Evolutionary conservation across 495 filamentous ascomycete genomes (phyloP), one percentile per base, ranked within the genome.

Genomic region (Xylaria grammica): DNA sequence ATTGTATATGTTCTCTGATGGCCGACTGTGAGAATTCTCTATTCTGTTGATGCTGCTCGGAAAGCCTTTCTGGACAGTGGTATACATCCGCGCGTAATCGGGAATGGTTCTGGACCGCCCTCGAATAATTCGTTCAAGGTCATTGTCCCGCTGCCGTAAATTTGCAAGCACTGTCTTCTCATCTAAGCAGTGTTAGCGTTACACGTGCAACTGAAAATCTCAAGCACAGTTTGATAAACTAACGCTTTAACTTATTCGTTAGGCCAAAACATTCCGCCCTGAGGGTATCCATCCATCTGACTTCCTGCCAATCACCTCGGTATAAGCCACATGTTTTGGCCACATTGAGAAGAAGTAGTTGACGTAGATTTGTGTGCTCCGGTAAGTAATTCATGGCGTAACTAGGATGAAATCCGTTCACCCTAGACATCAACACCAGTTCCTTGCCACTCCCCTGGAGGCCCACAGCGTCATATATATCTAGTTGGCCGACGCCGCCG

Each of bases 291-390:
- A 57, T 57, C 54, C 54, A 57, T 17, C 10, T 57, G 3, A 26
- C 13, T 20, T 57, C 54, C 38, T 5, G 13, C 54, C 54, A 57
- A n/a, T 57, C 54, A 7, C 26, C 54, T 22, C 54, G 29, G 54
- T 57, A 57, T 4, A 44, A 0, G 26, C 54, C 54, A 15, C 54
- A 57, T 13, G 54, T 57, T 15, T 57, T 57, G n/a, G 26, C 54
- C 7, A 30, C 26, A 38, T 57, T 57, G 3, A 57, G 38, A 11
- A 57, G 54, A 13, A 57, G 38, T 6, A 57, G 38, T 10, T 57
- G 54, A 13, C 26, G 44, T 3, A 57, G 54, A 15, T n/a, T 57
- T 0, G 54, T 57, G 38, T 57, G 38, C 24, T 57, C 54, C 5
- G 54, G 54, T 7, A 26, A 24, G 6, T 19, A 30, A 15, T 26